Evolutionary conservation across 805 yeast genomes (phyloP), one percentile per base, ranked within the genome.

Genomic region (Maudiozyma turicensis): DNA sequence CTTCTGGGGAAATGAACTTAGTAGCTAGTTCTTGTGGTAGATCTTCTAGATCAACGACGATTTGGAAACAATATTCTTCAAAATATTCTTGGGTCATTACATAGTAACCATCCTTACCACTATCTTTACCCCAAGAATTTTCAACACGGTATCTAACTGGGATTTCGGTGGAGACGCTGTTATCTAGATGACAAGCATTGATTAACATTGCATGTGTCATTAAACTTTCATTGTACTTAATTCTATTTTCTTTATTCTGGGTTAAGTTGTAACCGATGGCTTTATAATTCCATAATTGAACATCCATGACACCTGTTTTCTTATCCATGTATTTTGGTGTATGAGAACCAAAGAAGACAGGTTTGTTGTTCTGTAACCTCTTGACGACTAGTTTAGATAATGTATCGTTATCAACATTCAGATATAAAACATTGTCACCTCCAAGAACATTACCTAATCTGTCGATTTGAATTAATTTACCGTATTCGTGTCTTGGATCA

Each of bases 161-260:
- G 51, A 73, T 71, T 6, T 82, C 83, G 26, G 68, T 53, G 11
- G 48, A 42, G 10, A 73, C 78, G 1, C 28, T 13, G 10, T 45
- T 20, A 54, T 83, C 88, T 37, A 87, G 69, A 64, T 86, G 89
- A 43, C 85, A 91, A 33, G 81, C 95, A 10, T 89, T 82, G 59
- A 87, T 78, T 26, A 81, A 75, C 96, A 87, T 87, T 37, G 96
- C 96, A 60, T 87, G 96, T 13, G 95, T 87, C 95, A 87, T 86
- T 54, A 80, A 70, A 28, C 89, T 82, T 54, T 86, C 81, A 50
- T 80, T 80, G 54, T 84, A 81, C 51, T 73, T 68, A 52, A 88
- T 80, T 54, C 95, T 72, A 45, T 87, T 82, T 20, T 80, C 80
- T 70, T 88, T 87, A 46, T 64, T 52, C 58, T 76, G 72, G 47